Conservation (phyloP, 2,329 filamentous ascomycete species). For the Hypoxylon sp. region DNA sequence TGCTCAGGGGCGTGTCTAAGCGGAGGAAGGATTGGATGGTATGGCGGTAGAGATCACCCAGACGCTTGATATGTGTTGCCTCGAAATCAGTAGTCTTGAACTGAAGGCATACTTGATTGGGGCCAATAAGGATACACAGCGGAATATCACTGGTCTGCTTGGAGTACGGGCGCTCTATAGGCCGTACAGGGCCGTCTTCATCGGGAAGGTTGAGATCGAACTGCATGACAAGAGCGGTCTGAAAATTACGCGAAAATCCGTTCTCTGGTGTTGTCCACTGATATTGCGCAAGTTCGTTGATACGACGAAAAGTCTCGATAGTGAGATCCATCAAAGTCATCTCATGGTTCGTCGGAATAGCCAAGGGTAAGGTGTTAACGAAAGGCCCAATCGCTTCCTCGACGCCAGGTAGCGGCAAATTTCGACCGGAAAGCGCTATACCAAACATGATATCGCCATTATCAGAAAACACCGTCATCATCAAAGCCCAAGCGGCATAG, state of each 20-base stretch:
- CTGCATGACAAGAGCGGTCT: neutral
- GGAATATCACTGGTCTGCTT: neutral
- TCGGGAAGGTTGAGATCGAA: neutral
- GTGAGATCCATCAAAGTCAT: neutral
- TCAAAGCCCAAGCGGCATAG: neutral
- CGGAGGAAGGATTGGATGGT: neutral
- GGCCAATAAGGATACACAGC: neutral
- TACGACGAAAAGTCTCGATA: neutral
- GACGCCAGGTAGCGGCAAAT: neutral
- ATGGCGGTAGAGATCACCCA: neutral
- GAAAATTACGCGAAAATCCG: neutral
- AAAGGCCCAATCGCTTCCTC: neutral
- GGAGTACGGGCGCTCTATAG: neutral
- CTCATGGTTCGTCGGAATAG: neutral
- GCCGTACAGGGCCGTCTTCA: too few relatives aligned
- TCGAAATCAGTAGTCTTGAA: neutral
- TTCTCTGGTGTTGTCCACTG: conserved; percentile 4
- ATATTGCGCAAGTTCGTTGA: neutral
- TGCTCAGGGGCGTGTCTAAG: neutral
- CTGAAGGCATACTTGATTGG: neutral
- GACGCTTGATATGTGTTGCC: neutral
- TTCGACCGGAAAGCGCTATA: neutral
- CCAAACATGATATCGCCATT: neutral
- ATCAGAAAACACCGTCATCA: neutral
- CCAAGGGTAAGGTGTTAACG: neutral